phyloP scores from a whole-genome alignment of 2,329 filamentous ascomycete species.

The Orbilia oligospora region DNA sequence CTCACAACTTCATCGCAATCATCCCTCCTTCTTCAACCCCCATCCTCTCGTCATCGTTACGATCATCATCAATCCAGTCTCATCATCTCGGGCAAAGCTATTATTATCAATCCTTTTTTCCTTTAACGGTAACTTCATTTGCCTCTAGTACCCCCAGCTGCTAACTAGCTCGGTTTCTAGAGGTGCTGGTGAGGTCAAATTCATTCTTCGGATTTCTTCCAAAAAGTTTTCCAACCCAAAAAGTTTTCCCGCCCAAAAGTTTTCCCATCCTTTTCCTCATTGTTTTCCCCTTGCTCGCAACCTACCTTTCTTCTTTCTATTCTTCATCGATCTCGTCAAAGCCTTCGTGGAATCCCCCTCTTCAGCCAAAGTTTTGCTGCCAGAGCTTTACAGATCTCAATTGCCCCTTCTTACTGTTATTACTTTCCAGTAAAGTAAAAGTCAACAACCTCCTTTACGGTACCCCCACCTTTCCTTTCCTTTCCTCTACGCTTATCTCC shows the following conservation, averaged over 20 bases:
- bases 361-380: not conserved
- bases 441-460: too few species aligned
- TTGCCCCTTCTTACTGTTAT: too few species aligned
- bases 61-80: not conserved
- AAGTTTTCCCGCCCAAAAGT: not conserved
- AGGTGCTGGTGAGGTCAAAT: not conserved
- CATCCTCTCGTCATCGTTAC: not conserved
- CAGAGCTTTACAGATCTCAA: not conserved
- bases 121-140: not conserved
- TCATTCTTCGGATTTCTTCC: not conserved
- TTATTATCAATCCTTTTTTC: not conserved
- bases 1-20: not conserved
- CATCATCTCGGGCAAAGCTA: not conserved
- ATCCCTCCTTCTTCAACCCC: conserved; percentile 15
- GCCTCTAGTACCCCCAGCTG: not conserved
- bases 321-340: not conserved
- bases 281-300: conserved; percentile 16
- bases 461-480: too few species aligned
- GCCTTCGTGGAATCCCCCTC: not conserved
- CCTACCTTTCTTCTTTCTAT: not conserved
- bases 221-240: not conserved
- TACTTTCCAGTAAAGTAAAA: too few species aligned
- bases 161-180: not conserved
- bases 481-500: too few species aligned
- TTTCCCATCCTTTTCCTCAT: not conserved